Evolutionary conservation across 1,284 basidiomycete species (phyloP).

Genomic region (Boletus semigastroideus): DNA sequence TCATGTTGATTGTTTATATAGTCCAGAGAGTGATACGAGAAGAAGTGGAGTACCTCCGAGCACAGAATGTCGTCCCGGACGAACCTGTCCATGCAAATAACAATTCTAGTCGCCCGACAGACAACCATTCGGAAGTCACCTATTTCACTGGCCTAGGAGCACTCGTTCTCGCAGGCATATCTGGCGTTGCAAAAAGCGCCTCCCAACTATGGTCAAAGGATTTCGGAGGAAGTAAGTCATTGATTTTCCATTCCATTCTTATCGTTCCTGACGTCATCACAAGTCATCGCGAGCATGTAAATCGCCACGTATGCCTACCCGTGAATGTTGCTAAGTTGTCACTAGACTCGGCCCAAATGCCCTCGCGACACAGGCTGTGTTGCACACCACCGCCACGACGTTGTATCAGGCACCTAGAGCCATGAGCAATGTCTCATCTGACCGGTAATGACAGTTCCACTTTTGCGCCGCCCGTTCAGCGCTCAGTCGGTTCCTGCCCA

Average conservation of each 20-base stretch:
- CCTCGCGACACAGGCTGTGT: slow-evolving; percentile 29
- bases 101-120: neutral
- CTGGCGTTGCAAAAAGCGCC: slow-evolving; percentile 24
- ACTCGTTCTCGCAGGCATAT: slow-evolving; percentile 18
- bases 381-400: slow-evolving; percentile 27
- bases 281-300: slow-evolving; percentile 31
- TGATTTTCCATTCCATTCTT: neutral
- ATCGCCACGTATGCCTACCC: neutral
- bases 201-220: slow-evolving; percentile 34
- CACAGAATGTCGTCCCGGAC: slow-evolving; percentile 11
- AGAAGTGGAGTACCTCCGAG: slow-evolving; percentile 18
- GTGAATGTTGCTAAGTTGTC: slow-evolving; percentile 5
- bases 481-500: slow-evolving; percentile 7
- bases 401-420: slow-evolving; percentile 26
- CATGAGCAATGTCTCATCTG: slow-evolving; percentile 18
- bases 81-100: slow-evolving; percentile 4
- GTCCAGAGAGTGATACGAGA: slow-evolving; percentile 19
- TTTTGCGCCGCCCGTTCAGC: neutral
- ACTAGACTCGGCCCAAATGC: slow-evolving; percentile 27
- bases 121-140: neutral
- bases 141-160: slow-evolving; percentile 22
- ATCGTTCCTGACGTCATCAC: slow-evolving; percentile 7
- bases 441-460: slow-evolving; percentile 23
- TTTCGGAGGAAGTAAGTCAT: slow-evolving; percentile 25
- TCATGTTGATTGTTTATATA: slow-evolving; percentile 25